These are phyloP conservation scores for Termitomyces sp. DNA, from an alignment of 1,284 basidiomycete genomes.

Conservation along the genomic window DNA sequence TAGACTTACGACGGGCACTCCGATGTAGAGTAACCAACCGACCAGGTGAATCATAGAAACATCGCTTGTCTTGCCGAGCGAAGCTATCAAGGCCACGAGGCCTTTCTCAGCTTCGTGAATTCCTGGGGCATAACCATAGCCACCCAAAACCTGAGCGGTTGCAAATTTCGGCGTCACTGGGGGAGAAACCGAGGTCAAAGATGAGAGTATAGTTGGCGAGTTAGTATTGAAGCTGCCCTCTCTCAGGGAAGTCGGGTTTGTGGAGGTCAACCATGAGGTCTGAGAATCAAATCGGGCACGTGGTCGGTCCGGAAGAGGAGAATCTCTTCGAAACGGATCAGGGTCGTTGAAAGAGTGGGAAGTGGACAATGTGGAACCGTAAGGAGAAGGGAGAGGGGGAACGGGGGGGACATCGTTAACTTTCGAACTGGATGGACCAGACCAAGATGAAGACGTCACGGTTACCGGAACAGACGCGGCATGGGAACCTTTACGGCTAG, in stretches of 20 bases:
- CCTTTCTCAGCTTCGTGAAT: slow-evolving; percentile 47
- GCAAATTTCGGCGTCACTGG: slow-evolving; percentile 51
- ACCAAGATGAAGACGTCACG: slow-evolving; percentile 64
- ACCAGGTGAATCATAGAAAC: slow-evolving; percentile 49
- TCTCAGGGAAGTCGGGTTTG: slow-evolving; percentile 42
- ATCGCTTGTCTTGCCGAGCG: slow-evolving; percentile 41
- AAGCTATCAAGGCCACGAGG: slow-evolving; percentile 39
- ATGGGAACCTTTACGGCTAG: slow-evolving; percentile 33
- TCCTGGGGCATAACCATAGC: slow-evolving; percentile 52
- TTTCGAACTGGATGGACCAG: slow-evolving; percentile 40
- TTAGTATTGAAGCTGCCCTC: slow-evolving; percentile 29
- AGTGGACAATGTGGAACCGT: slow-evolving; percentile 42
- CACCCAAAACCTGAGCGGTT: slow-evolving; percentile 56
- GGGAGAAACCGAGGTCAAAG: slow-evolving; percentile 37
- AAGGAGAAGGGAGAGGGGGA: slow-evolving; percentile 57
- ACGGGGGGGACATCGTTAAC: slow-evolving; percentile 52
- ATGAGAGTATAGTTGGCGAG: slow-evolving; percentile 37
- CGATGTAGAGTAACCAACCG: slow-evolving; percentile 60
- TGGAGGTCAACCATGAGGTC: slow-evolving; percentile 66
- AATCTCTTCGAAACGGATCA: slow-evolving; percentile 57
- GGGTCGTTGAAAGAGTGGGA: slow-evolving; percentile 41
- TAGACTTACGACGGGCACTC: slow-evolving; percentile 58
- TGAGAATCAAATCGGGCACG: slow-evolving; percentile 53
- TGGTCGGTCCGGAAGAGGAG: slow-evolving; percentile 32
- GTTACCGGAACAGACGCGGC: slow-evolving; percentile 44